Evolutionary conservation across 192 early-diverging fungal species (phyloP), one percentile per base, ranked within the genome.

Genomic region (Podila clonocystis): DNA sequence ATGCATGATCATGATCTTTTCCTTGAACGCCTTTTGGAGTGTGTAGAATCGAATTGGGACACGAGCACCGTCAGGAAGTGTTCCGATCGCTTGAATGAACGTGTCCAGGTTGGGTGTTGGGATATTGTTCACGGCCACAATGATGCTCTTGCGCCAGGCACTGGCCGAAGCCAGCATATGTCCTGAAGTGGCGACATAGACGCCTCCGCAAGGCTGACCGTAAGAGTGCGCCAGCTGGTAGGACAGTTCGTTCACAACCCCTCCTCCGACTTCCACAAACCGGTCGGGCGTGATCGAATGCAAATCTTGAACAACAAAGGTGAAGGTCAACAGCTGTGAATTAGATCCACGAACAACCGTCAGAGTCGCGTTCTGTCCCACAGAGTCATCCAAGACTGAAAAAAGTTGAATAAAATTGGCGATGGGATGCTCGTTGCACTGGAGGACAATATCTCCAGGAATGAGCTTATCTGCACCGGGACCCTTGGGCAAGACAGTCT

Each of bases 231-330:
- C 94, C n/a, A 95, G 78, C 68, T 94, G 92, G 68, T 92, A 94
- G 9, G 91, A 92, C 30, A 95, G 75, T 58, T 93, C 86, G 72
- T 94, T 87, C 22, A 94, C 87, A 60, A 93, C 89, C 34, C 89
- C 93, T 58, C 95, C 95, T 60, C 97, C 97, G 50, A 96, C 89
- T 63, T 95, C 91, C 1, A 98, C 89, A 83, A 93, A 95, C 34
- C 91, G 85, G 67, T 94, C 90, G 1, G 96, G 96, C 6, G 96
- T 96, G 36, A 95, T 89, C 4, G 84, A 83, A 68, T 93, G 92
- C 64, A 95, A 75, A 71, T 95, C 91, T 74, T 95, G 88, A 2
- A 93, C 90, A 8, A 31, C 50, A 13, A 80, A 73, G 2, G 52
- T 60, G 50, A 80, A 80, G 15, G 60, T 45, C 9, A 90, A 68